A percentile compares a stretch with the other conserved stretches of the same genome.
These are phyloP conservation scores for Tricholoma saponaceum DNA, from an alignment of 768 basidiomycete genomes.

Conservation along the genomic window DNA sequence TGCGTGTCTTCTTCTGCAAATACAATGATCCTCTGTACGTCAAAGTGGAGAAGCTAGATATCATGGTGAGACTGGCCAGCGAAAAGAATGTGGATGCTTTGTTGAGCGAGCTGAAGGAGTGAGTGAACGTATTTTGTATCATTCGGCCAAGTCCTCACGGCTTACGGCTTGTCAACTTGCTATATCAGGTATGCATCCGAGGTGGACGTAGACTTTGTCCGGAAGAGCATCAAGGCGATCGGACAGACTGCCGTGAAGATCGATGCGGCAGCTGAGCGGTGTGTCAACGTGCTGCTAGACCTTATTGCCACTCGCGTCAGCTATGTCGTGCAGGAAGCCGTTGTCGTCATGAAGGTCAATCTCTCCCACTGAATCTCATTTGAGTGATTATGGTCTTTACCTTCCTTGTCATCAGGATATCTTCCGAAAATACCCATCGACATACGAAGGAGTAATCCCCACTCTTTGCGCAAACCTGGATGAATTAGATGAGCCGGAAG, in stretches of 20 bases:
- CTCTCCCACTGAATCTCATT: no score
- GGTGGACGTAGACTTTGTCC: conserved; percentile 97
- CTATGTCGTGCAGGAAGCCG: conserved; percentile 97
- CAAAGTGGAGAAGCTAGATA: conserved; percentile 97
- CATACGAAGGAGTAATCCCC: conserved; percentile 96
- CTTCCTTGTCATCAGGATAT: conserved; percentile 63
- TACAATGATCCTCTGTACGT: conserved; percentile 99
- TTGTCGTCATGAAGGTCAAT: conserved; percentile 95
- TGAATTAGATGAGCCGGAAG: conserved; percentile 96
- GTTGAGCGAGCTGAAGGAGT: conserved; percentile 96
- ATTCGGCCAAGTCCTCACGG: neutral
- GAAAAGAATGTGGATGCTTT: conserved; percentile 94
- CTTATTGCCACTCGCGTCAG: conserved; percentile 90
- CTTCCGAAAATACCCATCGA: conserved; percentile 94
- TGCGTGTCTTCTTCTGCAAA: conserved; percentile 99
- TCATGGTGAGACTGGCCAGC: conserved; percentile 91
- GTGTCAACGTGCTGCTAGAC: conserved; percentile 90
- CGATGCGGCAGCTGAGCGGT: conserved; percentile 87
- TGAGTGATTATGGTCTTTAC: neutral
- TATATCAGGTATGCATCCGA: conserved; percentile 83
- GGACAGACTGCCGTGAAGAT: conserved; percentile 97
- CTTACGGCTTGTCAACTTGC: conserved; percentile 1
- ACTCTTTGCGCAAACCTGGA: conserved; percentile 93
- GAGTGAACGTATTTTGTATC: conserved; percentile 23
- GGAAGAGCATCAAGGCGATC: conserved; percentile 92